A percentile compares a stretch with the other conserved stretches of the same genome.
Conservation (phyloP, 768 basidiomycete species). For the Serendipita sp. region DNA sequence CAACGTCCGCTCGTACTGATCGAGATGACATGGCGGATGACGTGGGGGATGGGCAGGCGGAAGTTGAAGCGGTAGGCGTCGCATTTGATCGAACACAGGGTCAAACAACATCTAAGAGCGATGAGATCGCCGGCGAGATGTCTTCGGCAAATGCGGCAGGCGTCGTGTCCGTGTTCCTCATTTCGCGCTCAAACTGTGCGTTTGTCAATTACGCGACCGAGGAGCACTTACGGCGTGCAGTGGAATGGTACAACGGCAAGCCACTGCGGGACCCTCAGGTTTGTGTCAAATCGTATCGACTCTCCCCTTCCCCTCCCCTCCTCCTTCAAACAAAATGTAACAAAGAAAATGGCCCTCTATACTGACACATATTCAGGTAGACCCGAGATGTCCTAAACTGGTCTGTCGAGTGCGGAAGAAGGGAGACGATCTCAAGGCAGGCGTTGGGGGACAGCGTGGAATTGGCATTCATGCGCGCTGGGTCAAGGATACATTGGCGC, state of each 20-base stretch:
- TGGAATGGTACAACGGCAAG: slow-evolving; percentile 54
- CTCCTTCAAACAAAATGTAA: too few relatives aligned
- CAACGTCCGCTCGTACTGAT: background rate
- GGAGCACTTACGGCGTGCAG: slow-evolving; percentile 45
- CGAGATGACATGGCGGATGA: background rate
- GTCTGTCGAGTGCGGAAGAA: slow-evolving; percentile 69
- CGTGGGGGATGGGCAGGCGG: background rate
- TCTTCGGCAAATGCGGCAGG: slow-evolving; percentile 23
- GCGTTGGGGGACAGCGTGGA: slow-evolving; percentile 84
- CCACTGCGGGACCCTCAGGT: slow-evolving; percentile 31
- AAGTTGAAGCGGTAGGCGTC: background rate
- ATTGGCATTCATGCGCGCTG: slow-evolving; percentile 71
- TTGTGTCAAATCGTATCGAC: background rate
- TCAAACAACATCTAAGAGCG: background rate
- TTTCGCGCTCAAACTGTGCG: slow-evolving; percentile 86
- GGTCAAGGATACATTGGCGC: slow-evolving; percentile 42
- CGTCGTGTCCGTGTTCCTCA: slow-evolving; percentile 77
- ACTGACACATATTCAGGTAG: slow-evolving; percentile 24
- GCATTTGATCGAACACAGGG: slow-evolving; percentile 8
- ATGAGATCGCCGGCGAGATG: background rate
- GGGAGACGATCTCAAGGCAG: slow-evolving; percentile 76
- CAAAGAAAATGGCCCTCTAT: background rate
- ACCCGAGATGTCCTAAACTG: slow-evolving; percentile 57
- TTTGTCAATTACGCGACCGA: slow-evolving; percentile 78
- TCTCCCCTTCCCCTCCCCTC: too few relatives aligned